These are phyloP conservation scores for Flaveria linearis DNA, from an alignment of 129 eudicot genomes.

Conservation along the genomic window DNA sequence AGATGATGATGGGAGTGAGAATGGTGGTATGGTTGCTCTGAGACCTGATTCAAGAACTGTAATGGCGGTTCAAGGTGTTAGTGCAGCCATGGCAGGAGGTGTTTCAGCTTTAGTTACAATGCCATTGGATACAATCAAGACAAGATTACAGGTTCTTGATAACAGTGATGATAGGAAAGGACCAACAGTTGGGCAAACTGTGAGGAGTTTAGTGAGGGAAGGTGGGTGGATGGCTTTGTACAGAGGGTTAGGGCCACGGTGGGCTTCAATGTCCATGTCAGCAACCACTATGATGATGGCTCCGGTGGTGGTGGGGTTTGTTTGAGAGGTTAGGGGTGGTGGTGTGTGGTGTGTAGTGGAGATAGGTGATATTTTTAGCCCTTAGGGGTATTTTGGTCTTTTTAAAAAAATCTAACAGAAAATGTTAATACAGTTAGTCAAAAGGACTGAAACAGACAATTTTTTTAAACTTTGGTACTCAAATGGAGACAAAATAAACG, in stretches of 20 bases:
- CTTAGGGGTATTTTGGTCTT: no score
- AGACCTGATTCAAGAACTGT: slow-evolving; percentile 61
- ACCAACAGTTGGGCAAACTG: slow-evolving; percentile 63
- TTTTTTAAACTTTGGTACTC: no score
- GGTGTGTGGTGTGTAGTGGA: no score
- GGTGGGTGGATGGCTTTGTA: slow-evolving; percentile 86
- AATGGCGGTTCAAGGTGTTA: slow-evolving; percentile 77
- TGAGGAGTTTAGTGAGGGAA: slow-evolving; percentile 62
- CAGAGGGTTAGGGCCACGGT: slow-evolving; percentile 75
- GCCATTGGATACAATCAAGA: slow-evolving; percentile 85
- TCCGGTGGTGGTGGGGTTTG: no score
- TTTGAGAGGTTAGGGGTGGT: no score
- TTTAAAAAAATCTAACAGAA: no score
- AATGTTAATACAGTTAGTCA: no score
- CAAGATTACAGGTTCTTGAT: slow-evolving; percentile 72
- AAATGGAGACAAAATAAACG: no score
- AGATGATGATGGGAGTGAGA: slow-evolving; percentile 34
- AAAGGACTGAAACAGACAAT: no score
- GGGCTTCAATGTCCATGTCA: slow-evolving; percentile 88
- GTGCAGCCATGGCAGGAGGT: slow-evolving; percentile 89
- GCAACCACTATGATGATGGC: slow-evolving; percentile 92
- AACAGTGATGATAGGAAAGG: slow-evolving; percentile 57
- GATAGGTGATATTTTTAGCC: no score
- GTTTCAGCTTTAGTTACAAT: slow-evolving; percentile 72
- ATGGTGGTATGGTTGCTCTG: slow-evolving; percentile 26